These are phyloP conservation scores for Carex kokanica DNA, from an alignment of 176 grass and related monocot species.

Conservation along the genomic window DNA sequence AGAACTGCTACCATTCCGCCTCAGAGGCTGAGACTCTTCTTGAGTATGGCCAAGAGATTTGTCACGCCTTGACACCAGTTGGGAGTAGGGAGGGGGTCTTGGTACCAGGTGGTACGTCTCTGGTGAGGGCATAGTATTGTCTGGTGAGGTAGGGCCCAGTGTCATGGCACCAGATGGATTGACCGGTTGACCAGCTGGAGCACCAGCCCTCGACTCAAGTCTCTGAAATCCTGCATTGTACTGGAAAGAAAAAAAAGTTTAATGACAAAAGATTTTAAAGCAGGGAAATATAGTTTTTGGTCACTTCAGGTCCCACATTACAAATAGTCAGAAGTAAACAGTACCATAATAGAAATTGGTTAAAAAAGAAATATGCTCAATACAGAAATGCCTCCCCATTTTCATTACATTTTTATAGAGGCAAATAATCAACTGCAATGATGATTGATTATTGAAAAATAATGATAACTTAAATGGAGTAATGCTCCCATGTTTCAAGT, in stretches of 20 bases:
- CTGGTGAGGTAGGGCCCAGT: constrained; percentile 33
- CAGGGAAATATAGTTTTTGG: not conserved
- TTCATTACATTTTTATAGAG: not conserved
- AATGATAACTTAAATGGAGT: not conserved
- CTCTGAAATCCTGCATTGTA: constrained; percentile 73
- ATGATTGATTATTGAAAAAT: constrained; percentile 2
- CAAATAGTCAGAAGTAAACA: not conserved
- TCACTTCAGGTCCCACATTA: not conserved
- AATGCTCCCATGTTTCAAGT: not conserved
- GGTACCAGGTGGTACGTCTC: constrained; percentile 60
- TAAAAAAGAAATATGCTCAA: not conserved
- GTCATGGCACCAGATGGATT: constrained; percentile 37
- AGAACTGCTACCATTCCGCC: constrained; percentile 79
- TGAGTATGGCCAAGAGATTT: constrained; percentile 70
- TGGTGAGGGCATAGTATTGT: constrained; percentile 49
- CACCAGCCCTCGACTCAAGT: constrained; percentile 56
- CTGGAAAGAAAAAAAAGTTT: constrained; percentile 38
- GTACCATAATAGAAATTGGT: not conserved
- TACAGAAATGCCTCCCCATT: not conserved
- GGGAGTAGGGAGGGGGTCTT: constrained; percentile 61
- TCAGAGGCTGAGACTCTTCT: constrained; percentile 56
- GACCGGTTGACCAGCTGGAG: constrained; percentile 42
- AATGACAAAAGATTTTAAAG: not conserved
- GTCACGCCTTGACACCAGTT: constrained; percentile 81
- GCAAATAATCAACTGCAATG: not conserved